These are phyloP conservation scores for Chaetomium strumarium DNA, from an alignment of 2,329 filamentous ascomycete genomes.

Conservation along the genomic window DNA sequence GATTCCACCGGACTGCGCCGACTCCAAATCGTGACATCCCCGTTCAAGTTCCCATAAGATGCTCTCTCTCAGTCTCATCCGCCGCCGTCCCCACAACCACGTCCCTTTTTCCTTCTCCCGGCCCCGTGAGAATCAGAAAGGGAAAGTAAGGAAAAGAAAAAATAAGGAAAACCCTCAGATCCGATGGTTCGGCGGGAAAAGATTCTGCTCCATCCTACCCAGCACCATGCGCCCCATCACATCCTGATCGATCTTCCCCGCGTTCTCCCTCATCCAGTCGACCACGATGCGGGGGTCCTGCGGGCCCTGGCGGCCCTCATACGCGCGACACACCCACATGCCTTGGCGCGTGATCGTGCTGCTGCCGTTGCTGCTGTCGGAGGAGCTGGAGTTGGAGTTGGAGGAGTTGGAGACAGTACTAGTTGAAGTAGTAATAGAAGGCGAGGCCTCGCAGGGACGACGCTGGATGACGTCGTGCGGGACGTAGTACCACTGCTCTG, in stretches of 20 bases:
- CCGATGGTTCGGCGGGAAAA: background rate
- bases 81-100: too few species aligned
- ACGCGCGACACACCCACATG: slow-evolving; percentile 4
- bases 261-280: background rate
- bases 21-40: too few species aligned
- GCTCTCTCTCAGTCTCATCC: too few species aligned
- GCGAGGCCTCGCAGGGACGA: background rate
- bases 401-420: too few species aligned
- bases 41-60: too few species aligned
- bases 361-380: background rate
- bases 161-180: background rate
- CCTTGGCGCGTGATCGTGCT: background rate
- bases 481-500: slow-evolving; percentile 6
- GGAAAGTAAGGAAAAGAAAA: too few species aligned
- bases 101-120: too few species aligned
- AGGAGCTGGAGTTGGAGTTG: too few species aligned
- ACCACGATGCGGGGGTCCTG: background rate
- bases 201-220: slow-evolving; percentile 5
- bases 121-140: too few species aligned
- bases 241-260: background rate
- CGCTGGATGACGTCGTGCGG: background rate
- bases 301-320: slow-evolving; percentile 5
- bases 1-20: too few species aligned
- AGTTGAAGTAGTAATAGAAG: too few species aligned
- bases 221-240: background rate